Base-by-base conservation (phyloP, 495 filamentous ascomycete species). In the Penicillium waksmanii region DNA sequence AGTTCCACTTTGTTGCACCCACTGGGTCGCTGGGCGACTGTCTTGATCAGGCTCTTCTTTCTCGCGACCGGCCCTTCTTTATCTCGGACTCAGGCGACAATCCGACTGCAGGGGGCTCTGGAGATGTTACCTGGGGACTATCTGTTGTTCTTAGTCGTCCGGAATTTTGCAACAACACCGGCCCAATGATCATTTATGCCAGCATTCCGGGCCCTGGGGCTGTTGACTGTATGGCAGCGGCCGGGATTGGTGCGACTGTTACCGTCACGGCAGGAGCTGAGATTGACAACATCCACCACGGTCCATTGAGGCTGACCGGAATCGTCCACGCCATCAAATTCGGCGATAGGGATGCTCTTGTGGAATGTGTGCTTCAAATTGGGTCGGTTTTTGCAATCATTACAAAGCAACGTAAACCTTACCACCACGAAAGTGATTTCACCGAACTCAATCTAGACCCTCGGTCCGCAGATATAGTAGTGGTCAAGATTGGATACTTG, bases 81-180 rank as follows among this genome's bases (percentile, higher is more conserved):
- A 80, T 86, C 46, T 85, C 82, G 0, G 83, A 86, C 64, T 84
- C 81, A 0, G 83, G 82, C 0, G 82, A 85, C 61, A 84, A 85
- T 40, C 83, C 80, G 4, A 86, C 82, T 0, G 83, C 82, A 2
- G 83, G 83, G 10, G 82, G 81, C 2, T 78, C 80, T 0, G 83
- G 83, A 1, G 81, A 85, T 63, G 78, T 86, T 13, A 84, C 82
- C 4, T 84, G 81, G 79, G 75, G 79, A 0, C 66, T 86, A 7
- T 70, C 72, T 0, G 69, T 76, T 50, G 56, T 86, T 31, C 73
- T 86, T 23, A 65, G 56, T 33, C 74, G 81, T 9, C 63, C 82
- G 0, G 82, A 84, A 48, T 82, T 85, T 31, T 65, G 75, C 38
- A 34, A 70, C 0, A 51, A 62, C 0, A 77, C 1, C 77, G 77